phyloP scores from a whole-genome alignment of 768 basidiomycete species.

The Trametes punicea region DNA sequence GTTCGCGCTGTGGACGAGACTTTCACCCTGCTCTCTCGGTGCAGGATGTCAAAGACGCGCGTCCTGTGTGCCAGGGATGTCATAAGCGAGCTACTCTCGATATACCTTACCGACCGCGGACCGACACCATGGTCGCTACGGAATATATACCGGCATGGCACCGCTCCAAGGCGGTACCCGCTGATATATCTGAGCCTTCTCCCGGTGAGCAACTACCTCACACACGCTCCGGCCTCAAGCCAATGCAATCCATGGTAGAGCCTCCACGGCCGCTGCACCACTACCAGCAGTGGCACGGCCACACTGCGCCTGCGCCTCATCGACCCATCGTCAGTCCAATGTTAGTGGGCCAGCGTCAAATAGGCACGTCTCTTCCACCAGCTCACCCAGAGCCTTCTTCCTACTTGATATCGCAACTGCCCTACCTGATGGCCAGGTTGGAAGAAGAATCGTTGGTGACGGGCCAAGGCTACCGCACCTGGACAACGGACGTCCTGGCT shows the following conservation, averaged over 20 bases:
- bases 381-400: neutral
- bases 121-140: neutral
- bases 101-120: neutral
- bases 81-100: neutral
- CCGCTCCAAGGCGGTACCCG: neutral
- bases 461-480: neutral
- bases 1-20: neutral
- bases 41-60: neutral
- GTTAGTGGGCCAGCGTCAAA: neutral
- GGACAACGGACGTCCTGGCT: neutral
- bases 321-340: neutral
- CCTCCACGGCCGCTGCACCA: neutral
- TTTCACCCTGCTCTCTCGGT: neutral
- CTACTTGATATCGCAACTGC: constrained; percentile 1
- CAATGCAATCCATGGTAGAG: neutral
- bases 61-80: neutral
- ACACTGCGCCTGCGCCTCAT: neutral
- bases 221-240: neutral
- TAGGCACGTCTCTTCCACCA: neutral
- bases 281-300: neutral
- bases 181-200: neutral
- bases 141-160: constrained; percentile 11
- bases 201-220: neutral
- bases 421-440: neutral
- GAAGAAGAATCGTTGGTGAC: neutral